phyloP scores from a whole-genome alignment of 495 filamentous ascomycete species.

The Chaetomium fimeti region DNA sequence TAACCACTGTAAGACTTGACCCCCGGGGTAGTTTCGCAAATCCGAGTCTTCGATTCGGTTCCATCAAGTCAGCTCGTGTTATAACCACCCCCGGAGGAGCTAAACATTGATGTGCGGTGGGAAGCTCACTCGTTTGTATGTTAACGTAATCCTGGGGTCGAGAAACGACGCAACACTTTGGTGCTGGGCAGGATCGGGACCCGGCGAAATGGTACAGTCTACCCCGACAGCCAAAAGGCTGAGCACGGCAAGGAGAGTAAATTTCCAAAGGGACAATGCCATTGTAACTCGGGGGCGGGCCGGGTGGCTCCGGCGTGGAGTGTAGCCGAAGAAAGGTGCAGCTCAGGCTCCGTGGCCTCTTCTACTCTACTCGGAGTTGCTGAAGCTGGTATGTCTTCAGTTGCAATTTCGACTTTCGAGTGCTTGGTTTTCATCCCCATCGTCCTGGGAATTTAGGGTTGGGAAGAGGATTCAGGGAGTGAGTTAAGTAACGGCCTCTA shows the following conservation, averaged over 20 bases:
- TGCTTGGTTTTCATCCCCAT: too few relatives aligned
- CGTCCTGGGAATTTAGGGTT: too few relatives aligned
- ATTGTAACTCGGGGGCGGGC: background rate
- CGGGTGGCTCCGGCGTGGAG: too few relatives aligned
- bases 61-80: background rate
- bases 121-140: background rate
- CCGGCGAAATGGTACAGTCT: background rate
- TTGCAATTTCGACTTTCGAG: too few relatives aligned
- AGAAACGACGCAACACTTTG: background rate
- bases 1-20: slow-evolving; percentile 49
- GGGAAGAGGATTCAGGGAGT: too few relatives aligned
- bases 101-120: background rate
- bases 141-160: background rate
- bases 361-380: too few relatives aligned
- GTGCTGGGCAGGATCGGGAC: background rate
- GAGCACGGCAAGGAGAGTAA: background rate
- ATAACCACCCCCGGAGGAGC: background rate
- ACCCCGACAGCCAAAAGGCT: background rate
- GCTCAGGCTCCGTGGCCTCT: too few relatives aligned
- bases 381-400: too few relatives aligned
- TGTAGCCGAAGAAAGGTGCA: too few relatives aligned
- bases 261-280: background rate
- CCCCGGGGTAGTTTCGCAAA: slow-evolving; percentile 33
- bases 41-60: slow-evolving; percentile 18
- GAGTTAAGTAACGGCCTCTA: background rate